Percentiles rank a stretch among this genome's conserved stretches.
These are phyloP conservation scores for Leptographium galeiforme DNA, from an alignment of 2,329 filamentous ascomycete genomes.

Conservation along the genomic window DNA sequence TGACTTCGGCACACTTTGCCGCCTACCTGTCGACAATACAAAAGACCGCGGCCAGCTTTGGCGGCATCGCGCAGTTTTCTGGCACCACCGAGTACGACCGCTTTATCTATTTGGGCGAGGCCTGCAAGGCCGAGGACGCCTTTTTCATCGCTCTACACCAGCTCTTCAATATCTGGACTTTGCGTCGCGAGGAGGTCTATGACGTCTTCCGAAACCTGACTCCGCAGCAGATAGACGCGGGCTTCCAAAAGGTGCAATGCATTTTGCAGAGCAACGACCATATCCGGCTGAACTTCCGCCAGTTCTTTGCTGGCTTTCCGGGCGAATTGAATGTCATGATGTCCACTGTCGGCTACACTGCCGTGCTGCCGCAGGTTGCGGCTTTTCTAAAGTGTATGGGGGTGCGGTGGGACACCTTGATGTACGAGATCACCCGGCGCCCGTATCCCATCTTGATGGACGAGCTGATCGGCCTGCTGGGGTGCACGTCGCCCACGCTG, in stretches of 20 bases:
- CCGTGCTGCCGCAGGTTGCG: constrained; percentile 22
- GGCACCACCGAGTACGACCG: constrained; percentile 17
- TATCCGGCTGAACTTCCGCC: constrained; percentile 15
- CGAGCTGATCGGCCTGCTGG: constrained; percentile 18
- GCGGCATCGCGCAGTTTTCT: no score
- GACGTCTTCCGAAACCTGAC: constrained; percentile 18
- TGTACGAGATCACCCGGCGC: constrained; percentile 10
- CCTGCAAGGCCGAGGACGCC: constrained; percentile 40
- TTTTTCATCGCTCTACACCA: constrained; percentile 57
- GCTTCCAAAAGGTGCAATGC: constrained; percentile 20
- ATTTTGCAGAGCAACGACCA: constrained; percentile 25
- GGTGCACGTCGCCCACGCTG: constrained; percentile 16
- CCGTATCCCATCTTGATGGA: constrained; percentile 20
- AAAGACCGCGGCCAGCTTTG: no score
- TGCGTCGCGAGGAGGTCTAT: constrained; percentile 22
- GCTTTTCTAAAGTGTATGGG: constrained; percentile 30
- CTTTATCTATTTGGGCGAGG: constrained; percentile 40
- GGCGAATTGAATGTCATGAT: constrained; percentile 8
- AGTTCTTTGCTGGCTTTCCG: constrained; percentile 26
- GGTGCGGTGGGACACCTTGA: constrained; percentile 23
- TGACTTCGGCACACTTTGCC: no score
- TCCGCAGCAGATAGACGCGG: constrained; percentile 16
- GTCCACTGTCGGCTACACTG: constrained; percentile 10
- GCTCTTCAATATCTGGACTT: constrained; percentile 44
- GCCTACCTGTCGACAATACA: no score